Evolutionary conservation across 2,329 filamentous ascomycete genomes (phyloP), one percentile per base, ranked within the genome.

Genomic region (Laburnicola sp.): DNA sequence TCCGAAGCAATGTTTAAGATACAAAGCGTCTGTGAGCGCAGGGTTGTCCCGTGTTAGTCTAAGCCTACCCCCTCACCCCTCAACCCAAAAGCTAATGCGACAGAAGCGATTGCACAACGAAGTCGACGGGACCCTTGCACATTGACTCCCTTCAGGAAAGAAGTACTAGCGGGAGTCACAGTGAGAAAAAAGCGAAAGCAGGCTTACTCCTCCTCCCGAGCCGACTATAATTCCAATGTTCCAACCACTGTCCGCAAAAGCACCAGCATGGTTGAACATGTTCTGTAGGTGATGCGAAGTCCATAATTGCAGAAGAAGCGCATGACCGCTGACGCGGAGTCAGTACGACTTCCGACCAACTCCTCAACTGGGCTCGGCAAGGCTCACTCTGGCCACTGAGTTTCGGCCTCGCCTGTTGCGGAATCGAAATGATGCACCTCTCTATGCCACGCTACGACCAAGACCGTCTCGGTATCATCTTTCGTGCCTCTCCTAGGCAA

Each of bases 371-470:
- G 90, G 87, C 84, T 28, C 86, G 89, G 43, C 88, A 93, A 76
- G 83, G 85, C 43, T 94, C 90, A 10, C 79, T 93, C 46, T 94
- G 90, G 89, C 90, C 90, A 59, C 86, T 94, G 81, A 91, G 87
- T 44, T 94, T 95, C 72, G 90, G 87, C 44, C 85, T 94, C 32
- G 90, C 90, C 65, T 95, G 90, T 81, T 94, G 90, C 74, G 89
- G 87, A 74, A 78, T 95, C 70, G 90, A 95, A 74, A 94, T 94
- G 90, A 95, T 95, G 89, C 88, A 92, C 72, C 80, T 90, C 27
- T 93, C 89, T 25, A 90, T 89, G 57, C 89, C 90, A 4, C 87
- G 89, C 23, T 94, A 94, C 82, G 89, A 94, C 68, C 88, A 93
- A 71, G 90, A 95, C 75, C 85, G 90, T 31, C 80, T 93, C 43